Evolutionary conservation across 495 filamentous ascomycete species (phyloP).

Genomic region (Penicillium lividum): DNA sequence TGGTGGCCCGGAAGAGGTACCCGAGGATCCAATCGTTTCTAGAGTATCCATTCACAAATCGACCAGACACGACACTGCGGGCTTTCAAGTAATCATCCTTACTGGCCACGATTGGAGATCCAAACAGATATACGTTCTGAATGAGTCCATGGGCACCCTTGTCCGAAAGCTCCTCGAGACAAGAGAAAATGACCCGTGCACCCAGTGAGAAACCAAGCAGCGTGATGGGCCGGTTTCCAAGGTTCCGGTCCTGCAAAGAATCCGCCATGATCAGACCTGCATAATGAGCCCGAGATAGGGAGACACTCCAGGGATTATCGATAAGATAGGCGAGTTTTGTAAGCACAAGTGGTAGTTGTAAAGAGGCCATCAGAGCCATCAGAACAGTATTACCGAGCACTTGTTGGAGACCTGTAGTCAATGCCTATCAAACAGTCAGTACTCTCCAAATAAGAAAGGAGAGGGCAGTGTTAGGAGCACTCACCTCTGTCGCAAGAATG

Average conservation of each 20-base stretch:
- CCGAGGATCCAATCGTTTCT: slow-evolving; percentile 97
- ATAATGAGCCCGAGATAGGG: slow-evolving; percentile 80
- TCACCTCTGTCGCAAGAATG: slow-evolving; percentile 94
- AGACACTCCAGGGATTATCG: slow-evolving; percentile 97
- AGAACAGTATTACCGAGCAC: slow-evolving; percentile 89
- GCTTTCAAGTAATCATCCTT: slow-evolving; percentile 86
- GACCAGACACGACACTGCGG: slow-evolving; percentile 77
- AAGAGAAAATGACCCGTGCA: slow-evolving; percentile 88
- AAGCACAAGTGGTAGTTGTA: slow-evolving; percentile 90
- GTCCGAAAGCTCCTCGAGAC: slow-evolving; percentile 80
- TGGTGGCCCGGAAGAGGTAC: slow-evolving; percentile 93
- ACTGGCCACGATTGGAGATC: slow-evolving; percentile 87
- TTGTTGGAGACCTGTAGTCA: slow-evolving; percentile 96
- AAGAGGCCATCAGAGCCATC: slow-evolving; percentile 82
- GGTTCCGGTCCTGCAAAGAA: slow-evolving; percentile 86
- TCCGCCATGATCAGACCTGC: slow-evolving; percentile 95
- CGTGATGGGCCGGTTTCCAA: slow-evolving; percentile 88
- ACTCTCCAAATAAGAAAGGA: neutral
- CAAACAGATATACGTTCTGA: slow-evolving; percentile 95
- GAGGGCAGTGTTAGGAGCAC: slow-evolving; percentile 15
- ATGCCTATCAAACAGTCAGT: slow-evolving; percentile 57
- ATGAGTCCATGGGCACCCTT: slow-evolving; percentile 89
- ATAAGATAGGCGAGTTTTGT: slow-evolving; percentile 96
- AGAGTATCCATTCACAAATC: slow-evolving; percentile 94
- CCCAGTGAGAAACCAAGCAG: slow-evolving; percentile 97